Percentiles rank a stretch among this genome's conserved stretches.
phyloP scores from a whole-genome alignment of 768 basidiomycete species.

The Xerocomellus intermedius region DNA sequence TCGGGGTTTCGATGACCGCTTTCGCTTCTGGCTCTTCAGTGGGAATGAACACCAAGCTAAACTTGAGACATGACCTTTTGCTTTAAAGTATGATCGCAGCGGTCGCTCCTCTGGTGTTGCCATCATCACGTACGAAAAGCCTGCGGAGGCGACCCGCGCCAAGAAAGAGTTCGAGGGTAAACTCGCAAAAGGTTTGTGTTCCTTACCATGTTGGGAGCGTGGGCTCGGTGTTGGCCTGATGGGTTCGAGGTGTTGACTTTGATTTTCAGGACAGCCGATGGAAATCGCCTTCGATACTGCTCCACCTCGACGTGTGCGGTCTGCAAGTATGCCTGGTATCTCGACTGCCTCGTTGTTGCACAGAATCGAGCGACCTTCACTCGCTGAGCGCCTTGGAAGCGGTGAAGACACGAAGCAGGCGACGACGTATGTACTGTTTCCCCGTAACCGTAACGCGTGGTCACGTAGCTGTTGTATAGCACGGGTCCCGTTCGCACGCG shows the following conservation, averaged over 20 bases:
- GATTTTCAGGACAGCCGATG: constrained; percentile 73
- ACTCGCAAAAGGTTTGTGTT: constrained; percentile 72
- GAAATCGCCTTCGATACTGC: constrained; percentile 58
- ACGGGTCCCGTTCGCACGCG: constrained; percentile 47
- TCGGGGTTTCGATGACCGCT: constrained; percentile 36
- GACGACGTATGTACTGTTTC: constrained; percentile 12
- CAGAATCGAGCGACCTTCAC: constrained; percentile 72
- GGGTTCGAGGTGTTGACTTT: not conserved
- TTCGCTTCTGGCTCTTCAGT: constrained; percentile 43
- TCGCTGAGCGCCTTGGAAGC: constrained; percentile 60
- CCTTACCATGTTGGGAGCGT: not conserved
- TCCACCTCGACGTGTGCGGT: constrained; percentile 46
- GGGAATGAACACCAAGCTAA: constrained; percentile 48
- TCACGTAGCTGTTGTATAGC: constrained; percentile 11
- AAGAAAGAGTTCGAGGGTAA: constrained; percentile 85
- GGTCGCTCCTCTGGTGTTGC: constrained; percentile 88
- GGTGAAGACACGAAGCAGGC: constrained; percentile 35
- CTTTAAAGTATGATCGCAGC: constrained; percentile 89
- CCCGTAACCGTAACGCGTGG: not conserved
- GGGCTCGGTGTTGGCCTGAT: not conserved
- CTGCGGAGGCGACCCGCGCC: constrained; percentile 75
- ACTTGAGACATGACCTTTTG: constrained; percentile 51
- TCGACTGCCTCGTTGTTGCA: constrained; percentile 63
- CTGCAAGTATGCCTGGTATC: constrained; percentile 42
- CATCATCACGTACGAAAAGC: constrained; percentile 74